A percentile compares a stretch with the other conserved stretches of the same genome.
These are phyloP conservation scores for Pestalotiopsis sp. DNA, from an alignment of 2,329 filamentous ascomycete species.

Conservation along the genomic window DNA sequence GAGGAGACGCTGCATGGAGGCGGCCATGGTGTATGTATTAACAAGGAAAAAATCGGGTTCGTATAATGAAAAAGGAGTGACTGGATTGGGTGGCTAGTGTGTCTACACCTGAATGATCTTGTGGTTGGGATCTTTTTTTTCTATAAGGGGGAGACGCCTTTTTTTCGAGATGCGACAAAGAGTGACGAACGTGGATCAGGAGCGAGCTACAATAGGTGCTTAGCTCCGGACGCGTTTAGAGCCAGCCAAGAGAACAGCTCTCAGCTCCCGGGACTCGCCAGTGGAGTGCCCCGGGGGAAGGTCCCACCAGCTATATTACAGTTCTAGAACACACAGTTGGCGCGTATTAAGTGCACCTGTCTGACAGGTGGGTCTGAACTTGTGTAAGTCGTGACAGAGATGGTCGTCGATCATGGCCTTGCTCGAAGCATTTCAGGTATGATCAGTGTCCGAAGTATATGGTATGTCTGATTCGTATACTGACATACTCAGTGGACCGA, in stretches of 20 bases:
- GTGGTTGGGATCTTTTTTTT: background rate
- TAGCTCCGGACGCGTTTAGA: background rate
- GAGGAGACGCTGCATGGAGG: conserved; percentile 23
- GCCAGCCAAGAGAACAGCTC: background rate
- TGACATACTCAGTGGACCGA: background rate
- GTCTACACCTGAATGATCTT: conserved; percentile 4
- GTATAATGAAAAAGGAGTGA: background rate
- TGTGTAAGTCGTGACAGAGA: background rate
- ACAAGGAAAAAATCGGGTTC: background rate
- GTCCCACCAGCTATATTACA: background rate
- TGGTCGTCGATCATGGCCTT: background rate
- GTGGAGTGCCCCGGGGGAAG: background rate
- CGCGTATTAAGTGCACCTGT: background rate
- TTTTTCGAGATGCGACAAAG: background rate
- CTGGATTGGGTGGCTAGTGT: background rate
- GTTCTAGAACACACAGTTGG: background rate
- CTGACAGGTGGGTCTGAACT: background rate
- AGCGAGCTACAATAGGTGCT: background rate
- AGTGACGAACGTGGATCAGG: background rate
- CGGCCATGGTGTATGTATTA: conserved; percentile 20
- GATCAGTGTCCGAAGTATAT: background rate
- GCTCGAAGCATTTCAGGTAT: conserved; percentile 5
- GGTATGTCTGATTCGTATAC: background rate
- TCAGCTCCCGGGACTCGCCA: background rate
- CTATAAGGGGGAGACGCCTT: background rate